Evolutionary conservation across 2,329 filamentous ascomycete genomes (phyloP).

Genomic region (Trichophyton mentagrophytes): DNA sequence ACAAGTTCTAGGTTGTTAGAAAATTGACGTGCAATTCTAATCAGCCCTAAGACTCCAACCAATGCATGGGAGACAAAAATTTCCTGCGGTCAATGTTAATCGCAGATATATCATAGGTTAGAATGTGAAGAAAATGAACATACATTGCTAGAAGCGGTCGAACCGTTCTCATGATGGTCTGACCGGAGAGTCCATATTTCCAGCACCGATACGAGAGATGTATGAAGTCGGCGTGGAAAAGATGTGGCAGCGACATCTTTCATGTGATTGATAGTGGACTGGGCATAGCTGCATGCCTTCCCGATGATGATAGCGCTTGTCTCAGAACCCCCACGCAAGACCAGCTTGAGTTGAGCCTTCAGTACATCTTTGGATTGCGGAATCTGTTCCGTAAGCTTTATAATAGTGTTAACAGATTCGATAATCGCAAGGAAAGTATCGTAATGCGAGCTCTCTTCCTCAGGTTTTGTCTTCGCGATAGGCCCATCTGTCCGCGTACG

Average conservation of each 20-base stretch:
- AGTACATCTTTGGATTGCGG: slow-evolving; percentile 17
- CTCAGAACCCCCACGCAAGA: slow-evolving; percentile 26
- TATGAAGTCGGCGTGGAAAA: slow-evolving; percentile 20
- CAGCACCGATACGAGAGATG: slow-evolving; percentile 23
- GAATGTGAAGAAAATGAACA: not conserved
- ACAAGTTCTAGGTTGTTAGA: slow-evolving; percentile 2
- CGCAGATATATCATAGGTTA: not conserved
- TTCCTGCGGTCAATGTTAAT: slow-evolving; percentile 4
- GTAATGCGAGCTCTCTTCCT: not conserved
- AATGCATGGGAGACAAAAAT: slow-evolving; percentile 23
- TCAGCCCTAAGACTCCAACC: slow-evolving; percentile 14
- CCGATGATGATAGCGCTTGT: slow-evolving; percentile 23
- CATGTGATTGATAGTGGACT: not conserved
- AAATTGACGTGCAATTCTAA: slow-evolving; percentile 18
- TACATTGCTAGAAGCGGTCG: slow-evolving; percentile 26
- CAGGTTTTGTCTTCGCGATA: not conserved
- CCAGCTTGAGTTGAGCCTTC: slow-evolving; percentile 28
- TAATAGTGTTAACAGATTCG: slow-evolving; percentile 4
- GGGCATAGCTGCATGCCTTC: not conserved
- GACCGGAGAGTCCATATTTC: slow-evolving; percentile 30
- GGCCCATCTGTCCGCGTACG: slow-evolving; percentile 22
- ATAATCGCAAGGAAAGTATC: slow-evolving; percentile 9
- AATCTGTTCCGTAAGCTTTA: slow-evolving; percentile 5
- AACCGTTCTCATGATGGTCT: slow-evolving; percentile 22
- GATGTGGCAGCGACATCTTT: not conserved